Conservation (phyloP, 257 asterid species). For the Rehmannia glutinosa region DNA sequence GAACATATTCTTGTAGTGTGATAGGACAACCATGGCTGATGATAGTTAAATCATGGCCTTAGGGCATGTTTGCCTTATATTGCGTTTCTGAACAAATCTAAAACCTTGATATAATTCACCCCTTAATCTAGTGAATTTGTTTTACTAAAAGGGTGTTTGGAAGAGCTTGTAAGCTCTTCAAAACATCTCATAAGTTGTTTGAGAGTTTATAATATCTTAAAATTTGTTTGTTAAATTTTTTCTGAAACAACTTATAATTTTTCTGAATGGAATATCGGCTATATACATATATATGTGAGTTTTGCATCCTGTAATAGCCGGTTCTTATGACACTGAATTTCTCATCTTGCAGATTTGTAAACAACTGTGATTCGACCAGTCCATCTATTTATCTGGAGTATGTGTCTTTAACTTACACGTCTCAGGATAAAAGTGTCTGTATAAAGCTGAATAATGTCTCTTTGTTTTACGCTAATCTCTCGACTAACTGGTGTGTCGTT, state of each 20-base stretch:
- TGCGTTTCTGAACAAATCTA: neutral
- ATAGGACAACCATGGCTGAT: neutral
- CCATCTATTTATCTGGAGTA: constrained; percentile 1
- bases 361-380: neutral
- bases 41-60: neutral
- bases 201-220: neutral
- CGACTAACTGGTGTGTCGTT: neutral
- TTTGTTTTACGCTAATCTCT: neutral
- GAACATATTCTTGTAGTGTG: neutral
- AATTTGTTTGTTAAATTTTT: neutral
- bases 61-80: neutral
- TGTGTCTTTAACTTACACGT: neutral
- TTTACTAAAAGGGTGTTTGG: neutral
- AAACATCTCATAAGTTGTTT: neutral
- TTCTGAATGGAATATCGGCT: neutral
- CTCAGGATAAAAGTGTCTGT: constrained; percentile 14
- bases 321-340: neutral
- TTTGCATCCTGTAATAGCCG: neutral
- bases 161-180: neutral
- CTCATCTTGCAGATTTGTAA: constrained; percentile 17
- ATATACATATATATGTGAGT: neutral
- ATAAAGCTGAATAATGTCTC: constrained; percentile 12
- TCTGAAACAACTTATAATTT: neutral
- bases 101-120: neutral
- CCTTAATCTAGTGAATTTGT: neutral